Conservation (phyloP, 1,139 yeast species). For the Pichia sp. region DNA sequence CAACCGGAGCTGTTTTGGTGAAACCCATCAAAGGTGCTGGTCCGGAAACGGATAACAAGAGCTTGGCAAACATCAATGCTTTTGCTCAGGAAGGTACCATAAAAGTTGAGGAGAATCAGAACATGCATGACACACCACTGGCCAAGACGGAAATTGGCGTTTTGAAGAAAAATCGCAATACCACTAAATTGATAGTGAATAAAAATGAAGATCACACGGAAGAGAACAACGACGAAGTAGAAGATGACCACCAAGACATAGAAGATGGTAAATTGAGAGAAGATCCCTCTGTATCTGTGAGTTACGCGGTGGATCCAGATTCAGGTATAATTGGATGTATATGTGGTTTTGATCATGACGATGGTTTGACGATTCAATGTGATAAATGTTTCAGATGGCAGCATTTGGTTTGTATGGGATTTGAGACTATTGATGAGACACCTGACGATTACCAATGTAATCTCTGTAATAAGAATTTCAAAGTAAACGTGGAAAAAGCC, state of each 20-base stretch:
- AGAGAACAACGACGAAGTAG: neutral
- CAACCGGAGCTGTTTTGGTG: neutral
- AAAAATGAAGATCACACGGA: neutral
- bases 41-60: neutral
- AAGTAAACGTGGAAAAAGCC: conserved; percentile 44
- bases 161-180: neutral
- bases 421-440: conserved; percentile 59
- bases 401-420: conserved; percentile 84
- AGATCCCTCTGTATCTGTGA: conserved; percentile 10
- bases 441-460: conserved; percentile 85
- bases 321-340: conserved; percentile 85
- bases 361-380: conserved; percentile 92
- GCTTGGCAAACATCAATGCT: neutral
- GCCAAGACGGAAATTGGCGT: neutral
- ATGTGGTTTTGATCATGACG: conserved; percentile 85
- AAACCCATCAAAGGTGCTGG: neutral
- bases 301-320: conserved; percentile 66
- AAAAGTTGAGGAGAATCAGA: neutral
- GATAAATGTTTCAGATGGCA: conserved; percentile 92
- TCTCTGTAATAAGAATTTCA: conserved; percentile 55
- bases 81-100: neutral
- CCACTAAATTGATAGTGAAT: neutral
- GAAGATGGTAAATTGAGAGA: neutral
- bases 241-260: neutral
- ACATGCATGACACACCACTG: neutral